A percentile compares a stretch with the other conserved stretches of the same genome.
Conservation (phyloP, 2,329 filamentous ascomycete genomes). For the Verticillium isaacii region DNA sequence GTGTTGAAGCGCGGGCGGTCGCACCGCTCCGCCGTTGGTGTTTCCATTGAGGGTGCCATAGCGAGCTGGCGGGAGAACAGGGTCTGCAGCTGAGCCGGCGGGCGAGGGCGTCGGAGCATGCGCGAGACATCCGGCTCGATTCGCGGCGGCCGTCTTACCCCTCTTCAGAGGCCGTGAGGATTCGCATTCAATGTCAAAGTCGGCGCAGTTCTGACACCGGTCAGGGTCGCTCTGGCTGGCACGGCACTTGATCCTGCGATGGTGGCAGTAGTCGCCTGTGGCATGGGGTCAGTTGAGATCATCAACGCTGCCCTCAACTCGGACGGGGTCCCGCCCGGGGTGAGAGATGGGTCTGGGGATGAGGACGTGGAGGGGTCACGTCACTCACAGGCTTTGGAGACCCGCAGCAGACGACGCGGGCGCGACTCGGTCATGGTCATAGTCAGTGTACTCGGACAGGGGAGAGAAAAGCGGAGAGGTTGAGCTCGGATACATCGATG, state of each 20-base stretch:
- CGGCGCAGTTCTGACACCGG: slow-evolving; percentile 35
- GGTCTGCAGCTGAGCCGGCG: background rate
- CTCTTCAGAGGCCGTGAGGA: background rate
- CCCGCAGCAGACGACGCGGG: background rate
- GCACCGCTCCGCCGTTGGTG: background rate
- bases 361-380: background rate
- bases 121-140: background rate
- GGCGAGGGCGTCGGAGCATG: background rate
- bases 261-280: slow-evolving; percentile 40
- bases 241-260: slow-evolving; percentile 16
- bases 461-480: background rate
- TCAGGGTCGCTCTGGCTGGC: slow-evolving; percentile 27
- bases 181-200: background rate
- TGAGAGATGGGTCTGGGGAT: background rate
- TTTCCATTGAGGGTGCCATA: slow-evolving; percentile 17
- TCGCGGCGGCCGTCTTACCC: background rate
- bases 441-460: background rate
- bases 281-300: background rate
- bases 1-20: background rate
- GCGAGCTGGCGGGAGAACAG: background rate
- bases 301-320: background rate
- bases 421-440: background rate
- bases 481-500: background rate
- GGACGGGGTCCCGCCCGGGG: background rate
- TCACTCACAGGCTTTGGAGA: slow-evolving; percentile 1